Base-by-base conservation (phyloP, 2,329 filamentous ascomycete genomes). In the Fusarium mangiferae region DNA sequence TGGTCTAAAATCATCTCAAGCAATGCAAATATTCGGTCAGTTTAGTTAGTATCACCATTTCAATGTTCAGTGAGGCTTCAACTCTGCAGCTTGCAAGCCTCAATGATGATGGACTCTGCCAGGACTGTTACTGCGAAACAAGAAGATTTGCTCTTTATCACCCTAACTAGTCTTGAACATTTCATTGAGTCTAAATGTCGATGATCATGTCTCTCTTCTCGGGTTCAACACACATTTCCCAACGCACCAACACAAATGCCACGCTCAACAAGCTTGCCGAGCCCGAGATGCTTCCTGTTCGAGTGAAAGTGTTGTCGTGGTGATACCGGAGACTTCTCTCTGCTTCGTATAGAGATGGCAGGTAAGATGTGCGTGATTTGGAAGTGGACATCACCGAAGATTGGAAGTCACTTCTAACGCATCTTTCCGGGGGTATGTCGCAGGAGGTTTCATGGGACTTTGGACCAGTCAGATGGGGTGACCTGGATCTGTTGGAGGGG, bases 111-210 rank as follows among this genome's bases (percentile, higher is more conserved):
- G 15, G 7, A 18, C 18, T 17, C n/a, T 9, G 24, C 42, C 1
- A 45, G 5, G 11, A 18, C 8, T 45, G 7, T 17, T 26, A 13
- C 17, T 17, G 13, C 17, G 9, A 26, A 8, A 26, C 14, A 45
- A 14, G 17, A 45, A 17, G 12, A 13, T 45, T 20, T 5, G 3
- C 28, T 1, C 18, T n/a, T 17, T 33, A 18, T 18, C 22, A 6
- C 9, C 22, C 3, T 7, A 18, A 10, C 17, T 3, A 13, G 28
- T 33, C 15, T 49, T n/a, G 5, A 8, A 5, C 3, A 3, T 18
- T 13, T 5, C 1, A 8, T 5, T 18, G 6, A 33, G 2, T 7
- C 11, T 5, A 6, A 7, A 3, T 18, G 8, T 4, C 3, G 6
- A 35, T 24, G 12, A 18, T 35, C 8, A 6, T 51, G 30, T 24